phyloP scores from a whole-genome alignment of 2,329 filamentous ascomycete species.

The Ophiostoma sp. region DNA sequence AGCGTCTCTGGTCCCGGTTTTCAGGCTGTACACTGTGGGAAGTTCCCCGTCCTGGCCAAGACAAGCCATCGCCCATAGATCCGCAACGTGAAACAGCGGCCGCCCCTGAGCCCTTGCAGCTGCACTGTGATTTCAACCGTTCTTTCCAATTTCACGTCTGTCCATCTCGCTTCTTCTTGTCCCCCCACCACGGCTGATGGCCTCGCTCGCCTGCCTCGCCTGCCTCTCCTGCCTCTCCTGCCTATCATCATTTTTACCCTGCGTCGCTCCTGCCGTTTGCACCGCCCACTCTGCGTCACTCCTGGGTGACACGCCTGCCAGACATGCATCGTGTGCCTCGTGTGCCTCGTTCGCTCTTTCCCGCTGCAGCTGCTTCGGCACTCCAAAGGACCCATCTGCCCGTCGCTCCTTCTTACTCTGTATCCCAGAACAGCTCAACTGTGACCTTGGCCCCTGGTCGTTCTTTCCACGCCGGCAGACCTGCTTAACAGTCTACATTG shows the following conservation, averaged over 20 bases:
- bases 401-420: neutral
- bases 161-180: neutral
- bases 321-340: neutral
- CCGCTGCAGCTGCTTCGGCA: neutral
- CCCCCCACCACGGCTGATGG: conserved; percentile 1
- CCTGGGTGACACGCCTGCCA: neutral
- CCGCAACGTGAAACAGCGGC: conserved; percentile 18
- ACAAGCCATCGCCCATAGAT: conserved; percentile 10
- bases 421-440: neutral
- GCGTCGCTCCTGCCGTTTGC: conserved; percentile 1
- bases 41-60: neutral
- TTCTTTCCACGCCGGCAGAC: conserved; percentile 17
- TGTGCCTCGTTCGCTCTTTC: neutral
- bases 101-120: conserved; percentile 14
- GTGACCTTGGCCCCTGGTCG: neutral
- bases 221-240: conserved; percentile 7
- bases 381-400: neutral
- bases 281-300: neutral
- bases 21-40: no score
- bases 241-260: conserved; percentile 11
- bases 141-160: no score
- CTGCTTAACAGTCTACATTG: neutral
- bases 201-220: neutral
- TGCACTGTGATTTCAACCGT: neutral
- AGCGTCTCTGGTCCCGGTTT: no score